Conservation (phyloP, 805 yeast genomes). For the Scheffersomyces ergatensis region DNA sequence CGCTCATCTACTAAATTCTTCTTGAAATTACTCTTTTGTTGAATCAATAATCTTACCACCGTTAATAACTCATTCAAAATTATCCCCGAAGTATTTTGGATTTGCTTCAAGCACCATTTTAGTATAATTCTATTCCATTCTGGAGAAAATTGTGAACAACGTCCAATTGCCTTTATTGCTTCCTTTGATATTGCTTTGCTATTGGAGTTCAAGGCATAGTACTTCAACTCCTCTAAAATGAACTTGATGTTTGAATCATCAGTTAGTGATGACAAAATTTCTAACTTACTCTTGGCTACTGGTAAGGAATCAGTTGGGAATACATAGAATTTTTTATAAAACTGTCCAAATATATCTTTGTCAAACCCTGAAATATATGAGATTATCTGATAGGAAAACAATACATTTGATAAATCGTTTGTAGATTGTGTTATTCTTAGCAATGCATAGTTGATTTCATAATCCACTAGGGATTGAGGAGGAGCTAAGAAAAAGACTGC, state of each 20-base stretch:
- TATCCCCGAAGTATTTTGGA: constrained; percentile 28
- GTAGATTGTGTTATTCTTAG: constrained; percentile 37
- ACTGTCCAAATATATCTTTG: constrained; percentile 26
- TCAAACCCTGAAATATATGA: constrained; percentile 32
- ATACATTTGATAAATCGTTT: constrained; percentile 13
- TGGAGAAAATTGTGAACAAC: constrained; percentile 48
- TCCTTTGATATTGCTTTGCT: constrained; percentile 28
- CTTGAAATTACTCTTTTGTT: constrained; percentile 39
- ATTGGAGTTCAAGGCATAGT: constrained; percentile 29
- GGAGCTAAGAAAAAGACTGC: constrained; percentile 61
- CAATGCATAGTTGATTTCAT: constrained; percentile 50
- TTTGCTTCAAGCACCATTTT: constrained; percentile 59
- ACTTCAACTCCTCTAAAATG: constrained; percentile 63
- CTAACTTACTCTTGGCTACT: constrained; percentile 54
- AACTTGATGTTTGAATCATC: constrained; percentile 48
- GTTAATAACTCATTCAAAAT: constrained; percentile 66
- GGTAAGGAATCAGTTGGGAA: constrained; percentile 50
- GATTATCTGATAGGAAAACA: constrained; percentile 47
- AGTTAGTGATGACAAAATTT: constrained; percentile 58
- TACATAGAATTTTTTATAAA: constrained; percentile 51
- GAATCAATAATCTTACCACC: constrained; percentile 70
- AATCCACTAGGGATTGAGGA: constrained; percentile 46
- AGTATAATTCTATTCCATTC: constrained; percentile 55
- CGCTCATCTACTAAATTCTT: constrained; percentile 8
- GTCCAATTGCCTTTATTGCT: constrained; percentile 61